phyloP scores from a whole-genome alignment of 2,329 filamentous ascomycete genomes.

The Paracorniculantispora psalliotae region DNA sequence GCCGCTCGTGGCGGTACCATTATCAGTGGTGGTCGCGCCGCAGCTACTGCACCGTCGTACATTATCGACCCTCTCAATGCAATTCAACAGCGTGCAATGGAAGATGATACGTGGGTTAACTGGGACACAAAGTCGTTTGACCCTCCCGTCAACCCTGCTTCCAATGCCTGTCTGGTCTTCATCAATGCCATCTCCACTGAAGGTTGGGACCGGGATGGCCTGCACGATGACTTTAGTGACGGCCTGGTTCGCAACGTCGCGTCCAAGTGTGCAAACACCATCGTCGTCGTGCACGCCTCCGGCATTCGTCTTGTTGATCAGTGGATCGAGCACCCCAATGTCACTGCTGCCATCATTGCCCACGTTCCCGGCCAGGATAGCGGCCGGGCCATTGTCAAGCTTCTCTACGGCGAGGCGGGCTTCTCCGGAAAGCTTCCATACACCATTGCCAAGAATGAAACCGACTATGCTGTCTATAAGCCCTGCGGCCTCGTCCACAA shows the following conservation, averaged over 20 bases:
- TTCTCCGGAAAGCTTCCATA: conserved; percentile 58
- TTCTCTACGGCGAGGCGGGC: conserved; percentile 53
- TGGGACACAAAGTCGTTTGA: conserved; percentile 37
- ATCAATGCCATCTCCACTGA: conserved; percentile 75
- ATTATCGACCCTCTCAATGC: conserved; percentile 51
- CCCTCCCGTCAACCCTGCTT: conserved; percentile 32
- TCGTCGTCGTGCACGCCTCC: conserved; percentile 60
- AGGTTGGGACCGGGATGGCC: conserved; percentile 61
- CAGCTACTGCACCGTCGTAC: conserved; percentile 45
- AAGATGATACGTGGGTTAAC: conserved; percentile 52
- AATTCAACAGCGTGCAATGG: conserved; percentile 47
- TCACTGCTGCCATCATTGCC: conserved; percentile 59
- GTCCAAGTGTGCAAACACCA: conserved; percentile 53
- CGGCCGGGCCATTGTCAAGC: conserved; percentile 49
- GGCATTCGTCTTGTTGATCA: conserved; percentile 57
- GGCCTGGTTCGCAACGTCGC: conserved; percentile 55
- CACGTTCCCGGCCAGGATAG: conserved; percentile 63
- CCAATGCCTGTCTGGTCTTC: conserved; percentile 72
- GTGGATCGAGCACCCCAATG: conserved; percentile 61
- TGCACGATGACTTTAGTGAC: conserved; percentile 66
- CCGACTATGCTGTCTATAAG: conserved; percentile 39
- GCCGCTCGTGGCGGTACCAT: conserved; percentile 48
- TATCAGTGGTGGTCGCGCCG: conserved; percentile 47
- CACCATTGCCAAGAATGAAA: conserved; percentile 51
- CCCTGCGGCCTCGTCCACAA: conserved; percentile 37